phyloP scores from a whole-genome alignment of 179 eudicot genomes.

The Spinacia oleracea region DNA sequence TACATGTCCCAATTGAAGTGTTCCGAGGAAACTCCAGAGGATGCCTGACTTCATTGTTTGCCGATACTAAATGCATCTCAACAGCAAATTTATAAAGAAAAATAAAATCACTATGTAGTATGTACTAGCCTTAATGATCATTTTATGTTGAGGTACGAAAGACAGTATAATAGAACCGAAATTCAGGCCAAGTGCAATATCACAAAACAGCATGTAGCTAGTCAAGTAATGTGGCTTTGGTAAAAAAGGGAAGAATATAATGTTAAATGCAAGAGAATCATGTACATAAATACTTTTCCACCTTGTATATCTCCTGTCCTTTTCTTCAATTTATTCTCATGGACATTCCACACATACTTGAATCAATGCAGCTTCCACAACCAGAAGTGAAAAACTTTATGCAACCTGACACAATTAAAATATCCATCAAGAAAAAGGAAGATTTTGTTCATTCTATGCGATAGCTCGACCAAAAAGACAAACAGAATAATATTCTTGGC shows the following conservation, averaged over 20 bases:
- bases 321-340: neutral
- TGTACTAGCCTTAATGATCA: too few species aligned
- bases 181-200: constrained; percentile 3
- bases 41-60: constrained; percentile 8
- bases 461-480: neutral
- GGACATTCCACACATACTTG: neutral
- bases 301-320: neutral
- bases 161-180: neutral
- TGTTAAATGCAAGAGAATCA: neutral
- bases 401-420: neutral
- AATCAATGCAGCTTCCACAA: neutral
- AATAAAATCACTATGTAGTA: too few species aligned
- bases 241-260: neutral
- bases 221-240: constrained; percentile 6
- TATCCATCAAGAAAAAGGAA: neutral
- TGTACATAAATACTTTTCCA: neutral
- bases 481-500: neutral
- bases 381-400: neutral
- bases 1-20: constrained; percentile 27
- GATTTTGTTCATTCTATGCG: neutral
- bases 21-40: constrained; percentile 29
- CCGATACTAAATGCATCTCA: neutral
- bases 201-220: neutral
- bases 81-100: neutral
- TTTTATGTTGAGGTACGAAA: neutral